Percentiles rank a stretch among this genome's conserved stretches.
These are phyloP conservation scores for Xylaria nigripes DNA, from an alignment of 495 filamentous ascomycete species.

Conservation along the genomic window DNA sequence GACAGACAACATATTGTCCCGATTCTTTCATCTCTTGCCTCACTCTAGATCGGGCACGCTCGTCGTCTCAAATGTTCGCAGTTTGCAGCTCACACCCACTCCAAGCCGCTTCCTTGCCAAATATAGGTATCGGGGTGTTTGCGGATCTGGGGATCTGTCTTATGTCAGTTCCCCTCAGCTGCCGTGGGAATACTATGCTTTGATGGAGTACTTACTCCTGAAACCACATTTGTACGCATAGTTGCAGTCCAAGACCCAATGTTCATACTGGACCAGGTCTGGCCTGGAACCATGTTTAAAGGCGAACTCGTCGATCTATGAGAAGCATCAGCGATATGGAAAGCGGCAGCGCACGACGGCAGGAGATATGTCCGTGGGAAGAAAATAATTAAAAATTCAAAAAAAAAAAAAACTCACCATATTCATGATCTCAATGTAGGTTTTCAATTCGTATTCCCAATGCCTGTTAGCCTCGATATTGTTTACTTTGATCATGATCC, in stretches of 20 bases:
- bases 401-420: conserved; percentile 10
- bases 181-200: not conserved
- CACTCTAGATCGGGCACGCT: not conserved
- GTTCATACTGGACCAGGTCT: conserved; percentile 21
- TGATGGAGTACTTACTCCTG: conserved; percentile 15
- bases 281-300: conserved; percentile 20
- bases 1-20: not conserved
- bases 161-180: not conserved
- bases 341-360: not conserved
- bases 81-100: conserved; percentile 5
- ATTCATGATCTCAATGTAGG: conserved; percentile 13
- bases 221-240: conserved; percentile 20
- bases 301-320: conserved; percentile 19
- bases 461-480: conserved; percentile 13
- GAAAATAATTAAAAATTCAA: not conserved
- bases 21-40: not conserved
- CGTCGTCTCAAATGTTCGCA: not conserved
- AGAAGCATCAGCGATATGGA: not conserved
- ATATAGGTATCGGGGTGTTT: conserved; percentile 21
- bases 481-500: conserved; percentile 24
- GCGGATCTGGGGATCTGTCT: conserved; percentile 20
- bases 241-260: conserved; percentile 23
- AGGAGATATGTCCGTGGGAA: not conserved
- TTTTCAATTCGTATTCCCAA: conserved; percentile 21
- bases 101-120: conserved; percentile 10